Conservation (phyloP, 106 monocot species). For the Triglochin maritima region DNA sequence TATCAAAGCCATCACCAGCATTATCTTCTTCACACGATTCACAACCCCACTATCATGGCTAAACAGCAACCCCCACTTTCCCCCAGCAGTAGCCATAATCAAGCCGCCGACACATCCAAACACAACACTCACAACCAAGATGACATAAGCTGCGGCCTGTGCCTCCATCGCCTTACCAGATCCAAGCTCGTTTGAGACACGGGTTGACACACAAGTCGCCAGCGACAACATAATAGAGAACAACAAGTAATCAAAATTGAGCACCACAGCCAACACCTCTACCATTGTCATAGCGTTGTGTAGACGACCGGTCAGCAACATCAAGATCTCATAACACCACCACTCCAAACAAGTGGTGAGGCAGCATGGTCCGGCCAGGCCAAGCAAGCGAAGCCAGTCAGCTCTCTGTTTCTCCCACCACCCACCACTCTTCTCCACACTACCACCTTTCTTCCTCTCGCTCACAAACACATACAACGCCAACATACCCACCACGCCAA, state of each 20-base stretch:
- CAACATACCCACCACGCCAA: slow-evolving; percentile 35
- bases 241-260: slow-evolving; percentile 83
- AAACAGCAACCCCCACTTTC: slow-evolving; percentile 44
- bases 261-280: slow-evolving; percentile 45
- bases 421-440: slow-evolving; percentile 16
- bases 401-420: slow-evolving; percentile 16
- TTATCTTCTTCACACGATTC: slow-evolving; percentile 29
- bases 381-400: slow-evolving; percentile 26
- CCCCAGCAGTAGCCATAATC: slow-evolving; percentile 23
- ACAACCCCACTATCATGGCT: slow-evolving; percentile 32
- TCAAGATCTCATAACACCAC: slow-evolving; percentile 84
- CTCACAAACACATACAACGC: slow-evolving; percentile 24
- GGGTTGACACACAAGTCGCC: slow-evolving; percentile 45
- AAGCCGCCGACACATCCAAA: slow-evolving; percentile 23
- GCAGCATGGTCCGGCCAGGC: slow-evolving; percentile 39
- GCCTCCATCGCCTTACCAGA: slow-evolving; percentile 22
- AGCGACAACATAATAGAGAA: slow-evolving; percentile 61
- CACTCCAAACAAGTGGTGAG: slow-evolving; percentile 58
- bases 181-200: slow-evolving; percentile 69
- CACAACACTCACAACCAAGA: slow-evolving; percentile 13
- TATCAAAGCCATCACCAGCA: slow-evolving; percentile 48
- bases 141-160: slow-evolving; percentile 20
- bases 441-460: slow-evolving; percentile 20
- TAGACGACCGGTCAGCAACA: slow-evolving; percentile 51
- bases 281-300: slow-evolving; percentile 32